Percentiles rank a stretch among this genome's conserved stretches.
Conservation (phyloP, 2,329 filamentous ascomycete genomes). For the Pseudogymnoascus sp. region DNA sequence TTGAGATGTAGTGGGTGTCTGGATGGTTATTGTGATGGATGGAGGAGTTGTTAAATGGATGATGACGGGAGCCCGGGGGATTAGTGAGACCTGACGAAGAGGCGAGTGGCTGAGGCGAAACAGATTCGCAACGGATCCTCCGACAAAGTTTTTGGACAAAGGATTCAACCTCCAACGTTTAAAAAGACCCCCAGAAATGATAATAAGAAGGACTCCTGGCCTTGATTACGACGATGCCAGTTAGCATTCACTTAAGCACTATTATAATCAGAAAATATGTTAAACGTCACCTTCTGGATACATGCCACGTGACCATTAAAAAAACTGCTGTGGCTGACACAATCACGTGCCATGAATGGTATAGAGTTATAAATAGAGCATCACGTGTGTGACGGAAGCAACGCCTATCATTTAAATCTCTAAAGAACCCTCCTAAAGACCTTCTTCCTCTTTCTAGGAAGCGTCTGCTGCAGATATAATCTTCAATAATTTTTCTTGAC, state of each 20-base stretch:
- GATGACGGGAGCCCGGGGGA: neutral
- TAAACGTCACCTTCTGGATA: neutral
- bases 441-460: neutral
- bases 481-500: neutral
- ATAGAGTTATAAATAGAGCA: neutral
- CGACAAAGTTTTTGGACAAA: neutral
- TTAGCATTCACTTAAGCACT: neutral
- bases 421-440: neutral
- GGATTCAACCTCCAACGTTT: neutral
- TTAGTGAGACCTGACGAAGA: conserved; percentile 5
- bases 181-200: neutral
- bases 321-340: neutral
- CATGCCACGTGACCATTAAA: neutral
- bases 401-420: neutral
- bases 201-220: neutral
- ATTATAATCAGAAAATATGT: neutral
- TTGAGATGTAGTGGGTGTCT: conserved; percentile 18
- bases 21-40: neutral
- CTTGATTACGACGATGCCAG: neutral
- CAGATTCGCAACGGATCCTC: conserved; percentile 3
- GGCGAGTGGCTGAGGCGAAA: conserved; percentile 6
- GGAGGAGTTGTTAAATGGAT: neutral
- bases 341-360: neutral
- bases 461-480: neutral
- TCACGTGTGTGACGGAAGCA: neutral